Evolutionary conservation across 2,329 filamentous ascomycete species (phyloP).

Genomic region (Aphanocladium album): DNA sequence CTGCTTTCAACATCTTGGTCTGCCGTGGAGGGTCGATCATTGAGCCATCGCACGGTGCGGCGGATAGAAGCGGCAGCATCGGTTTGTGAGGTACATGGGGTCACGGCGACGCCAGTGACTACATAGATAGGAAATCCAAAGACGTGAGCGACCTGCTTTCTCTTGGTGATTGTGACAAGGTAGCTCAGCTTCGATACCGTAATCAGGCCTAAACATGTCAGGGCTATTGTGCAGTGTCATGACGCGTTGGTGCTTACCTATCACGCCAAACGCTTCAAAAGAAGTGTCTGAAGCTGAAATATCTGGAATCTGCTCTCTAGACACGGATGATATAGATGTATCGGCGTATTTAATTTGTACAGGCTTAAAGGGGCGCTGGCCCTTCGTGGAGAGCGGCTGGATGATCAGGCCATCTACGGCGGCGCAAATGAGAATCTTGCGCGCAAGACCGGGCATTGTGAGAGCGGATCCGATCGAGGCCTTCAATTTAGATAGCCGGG

Average conservation of each 20-base stretch:
- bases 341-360: slow-evolving; percentile 68
- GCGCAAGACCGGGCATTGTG: slow-evolving; percentile 68
- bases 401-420: slow-evolving; percentile 78
- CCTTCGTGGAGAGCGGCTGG: slow-evolving; percentile 61
- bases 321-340: slow-evolving; percentile 38
- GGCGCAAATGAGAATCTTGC: slow-evolving; percentile 76
- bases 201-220: slow-evolving; percentile 61
- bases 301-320: slow-evolving; percentile 43
- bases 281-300: slow-evolving; percentile 40
- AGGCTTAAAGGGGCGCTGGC: slow-evolving; percentile 50
- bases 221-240: slow-evolving; percentile 4
- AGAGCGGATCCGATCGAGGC: background rate
- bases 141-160: slow-evolving; percentile 84
- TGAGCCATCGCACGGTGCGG: slow-evolving; percentile 47
- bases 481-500: background rate
- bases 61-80: slow-evolving; percentile 71
- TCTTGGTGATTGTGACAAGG: slow-evolving; percentile 78
- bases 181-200: slow-evolving; percentile 77
- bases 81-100: slow-evolving; percentile 70
- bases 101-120: slow-evolving; percentile 84
- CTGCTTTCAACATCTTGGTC: slow-evolving; percentile 42
- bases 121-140: slow-evolving; percentile 78
- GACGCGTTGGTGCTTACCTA: slow-evolving; percentile 38
- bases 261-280: slow-evolving; percentile 56
- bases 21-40: slow-evolving; percentile 32